phyloP scores from a whole-genome alignment of 1,284 basidiomycete genomes.

The Boletus smithii region DNA sequence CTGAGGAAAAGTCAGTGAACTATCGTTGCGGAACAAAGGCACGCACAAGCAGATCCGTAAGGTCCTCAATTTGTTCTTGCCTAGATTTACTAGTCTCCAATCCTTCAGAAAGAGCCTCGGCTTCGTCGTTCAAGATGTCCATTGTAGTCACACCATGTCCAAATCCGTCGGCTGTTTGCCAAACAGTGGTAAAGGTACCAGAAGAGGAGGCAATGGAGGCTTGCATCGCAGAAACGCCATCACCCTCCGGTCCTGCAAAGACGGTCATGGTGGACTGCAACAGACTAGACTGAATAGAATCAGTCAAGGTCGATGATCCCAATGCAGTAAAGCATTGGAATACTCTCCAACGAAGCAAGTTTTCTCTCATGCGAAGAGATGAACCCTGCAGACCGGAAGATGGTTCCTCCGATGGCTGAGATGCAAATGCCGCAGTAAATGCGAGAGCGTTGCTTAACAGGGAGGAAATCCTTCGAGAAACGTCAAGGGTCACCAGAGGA shows the following conservation, averaged over 20 bases:
- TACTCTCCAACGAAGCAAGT: slow-evolving; percentile 78
- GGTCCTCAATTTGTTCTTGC: slow-evolving; percentile 67
- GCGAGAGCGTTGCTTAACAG: slow-evolving; percentile 87
- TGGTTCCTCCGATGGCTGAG: slow-evolving; percentile 50
- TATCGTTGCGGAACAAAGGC: slow-evolving; percentile 5
- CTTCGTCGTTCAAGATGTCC: slow-evolving; percentile 46
- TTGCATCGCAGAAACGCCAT: slow-evolving; percentile 74
- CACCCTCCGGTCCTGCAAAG: slow-evolving; percentile 83
- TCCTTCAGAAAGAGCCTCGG: slow-evolving; percentile 29
- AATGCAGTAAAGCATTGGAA: slow-evolving; percentile 88
- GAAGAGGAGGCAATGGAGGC: slow-evolving; percentile 89
- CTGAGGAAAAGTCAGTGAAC: slow-evolving; percentile 39
- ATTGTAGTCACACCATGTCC: slow-evolving; percentile 88
- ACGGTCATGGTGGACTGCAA: slow-evolving; percentile 83
- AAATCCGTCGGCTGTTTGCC: slow-evolving; percentile 87
- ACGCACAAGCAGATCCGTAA: slow-evolving; percentile 72
- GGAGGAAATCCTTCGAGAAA: slow-evolving; percentile 82
- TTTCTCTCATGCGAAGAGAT: slow-evolving; percentile 76
- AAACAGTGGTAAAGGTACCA: slow-evolving; percentile 82
- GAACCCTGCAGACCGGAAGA: slow-evolving; percentile 47
- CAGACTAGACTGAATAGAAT: slow-evolving; percentile 75
- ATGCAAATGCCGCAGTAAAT: slow-evolving; percentile 75
- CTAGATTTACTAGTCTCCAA: slow-evolving; percentile 29
- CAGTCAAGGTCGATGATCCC: slow-evolving; percentile 76
- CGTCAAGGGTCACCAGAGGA: slow-evolving; percentile 84